Evolutionary conservation across 1,139 yeast species (phyloP).

Genomic region (Eremothecium coryli): DNA sequence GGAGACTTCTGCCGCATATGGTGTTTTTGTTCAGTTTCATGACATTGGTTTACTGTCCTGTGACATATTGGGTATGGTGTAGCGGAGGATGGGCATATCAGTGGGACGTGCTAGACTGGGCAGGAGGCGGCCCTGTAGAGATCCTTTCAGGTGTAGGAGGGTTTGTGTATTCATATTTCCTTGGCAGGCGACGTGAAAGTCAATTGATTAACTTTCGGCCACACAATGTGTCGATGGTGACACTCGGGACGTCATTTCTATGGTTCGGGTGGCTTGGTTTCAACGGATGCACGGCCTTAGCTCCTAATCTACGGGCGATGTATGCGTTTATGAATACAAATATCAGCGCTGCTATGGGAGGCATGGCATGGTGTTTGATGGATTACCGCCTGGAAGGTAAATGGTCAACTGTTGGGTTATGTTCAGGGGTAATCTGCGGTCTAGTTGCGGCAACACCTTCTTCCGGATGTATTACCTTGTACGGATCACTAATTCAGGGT

Average conservation of each 20-base stretch:
- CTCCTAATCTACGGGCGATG: conserved; percentile 42
- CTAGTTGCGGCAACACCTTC: conserved; percentile 95
- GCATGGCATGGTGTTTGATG: conserved; percentile 81
- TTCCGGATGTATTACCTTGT: conserved; percentile 81
- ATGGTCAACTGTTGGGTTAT: conserved; percentile 91
- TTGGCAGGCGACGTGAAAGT: conserved; percentile 78
- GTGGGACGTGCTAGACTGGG: conserved; percentile 92
- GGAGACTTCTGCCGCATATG: conserved; percentile 77
- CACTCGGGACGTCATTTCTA: conserved; percentile 61
- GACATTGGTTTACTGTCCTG: conserved; percentile 85
- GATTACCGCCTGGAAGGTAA: conserved; percentile 83
- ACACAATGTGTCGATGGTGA: conserved; percentile 82
- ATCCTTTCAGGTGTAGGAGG: conserved; percentile 87
- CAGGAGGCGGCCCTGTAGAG: conserved; percentile 98
- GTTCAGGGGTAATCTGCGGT: conserved; percentile 93
- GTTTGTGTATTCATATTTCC: conserved; percentile 70
- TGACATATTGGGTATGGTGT: conserved; percentile 94
- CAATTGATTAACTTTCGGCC: conserved; percentile 86
- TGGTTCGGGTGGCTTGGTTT: conserved; percentile 88
- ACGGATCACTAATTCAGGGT: conserved; percentile 86
- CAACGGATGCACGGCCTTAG: conserved; percentile 71
- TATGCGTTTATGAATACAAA: conserved; percentile 86
- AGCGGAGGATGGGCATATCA: conserved; percentile 84
- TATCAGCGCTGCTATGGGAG: conserved; percentile 83
- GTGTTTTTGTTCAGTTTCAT: conserved; percentile 82